A percentile compares a stretch with the other conserved stretches of the same genome.
Evolutionary conservation across 805 yeast genomes (phyloP).

Genomic region (Maudiozyma barnettii): DNA sequence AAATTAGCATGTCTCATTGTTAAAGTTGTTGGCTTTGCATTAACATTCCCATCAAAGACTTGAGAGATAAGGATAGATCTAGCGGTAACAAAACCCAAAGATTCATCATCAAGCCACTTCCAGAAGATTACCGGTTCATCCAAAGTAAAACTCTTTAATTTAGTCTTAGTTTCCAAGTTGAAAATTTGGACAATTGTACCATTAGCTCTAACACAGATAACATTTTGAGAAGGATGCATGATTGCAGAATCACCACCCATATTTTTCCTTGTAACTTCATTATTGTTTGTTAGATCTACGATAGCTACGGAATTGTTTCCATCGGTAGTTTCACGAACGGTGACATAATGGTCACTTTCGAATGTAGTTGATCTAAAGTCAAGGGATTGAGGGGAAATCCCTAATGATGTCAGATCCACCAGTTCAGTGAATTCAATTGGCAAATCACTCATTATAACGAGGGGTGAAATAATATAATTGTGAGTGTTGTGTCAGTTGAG

Average conservation of each 20-base stretch:
- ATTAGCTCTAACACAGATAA: slow-evolving; percentile 89
- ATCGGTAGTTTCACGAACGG: slow-evolving; percentile 53
- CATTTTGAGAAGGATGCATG: slow-evolving; percentile 84
- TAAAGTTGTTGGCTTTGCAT: slow-evolving; percentile 67
- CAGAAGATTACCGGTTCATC: slow-evolving; percentile 87
- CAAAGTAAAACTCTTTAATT: slow-evolving; percentile 79
- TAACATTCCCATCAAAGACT: slow-evolving; percentile 68
- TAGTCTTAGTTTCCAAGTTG: slow-evolving; percentile 76
- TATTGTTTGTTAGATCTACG: slow-evolving; percentile 70
- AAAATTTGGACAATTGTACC: slow-evolving; percentile 94
- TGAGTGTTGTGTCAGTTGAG: background rate
- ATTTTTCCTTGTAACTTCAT: slow-evolving; percentile 75
- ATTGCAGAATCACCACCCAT: slow-evolving; percentile 98
- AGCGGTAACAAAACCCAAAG: slow-evolving; percentile 78
- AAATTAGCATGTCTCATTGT: slow-evolving; percentile 78
- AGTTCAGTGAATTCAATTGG: slow-evolving; percentile 97
- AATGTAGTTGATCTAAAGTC: slow-evolving; percentile 91
- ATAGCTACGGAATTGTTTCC: slow-evolving; percentile 81
- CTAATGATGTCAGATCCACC: slow-evolving; percentile 76
- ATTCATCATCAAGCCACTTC: slow-evolving; percentile 77
- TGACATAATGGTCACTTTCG: slow-evolving; percentile 85
- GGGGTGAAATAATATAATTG: background rate
- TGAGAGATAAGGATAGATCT: slow-evolving; percentile 71
- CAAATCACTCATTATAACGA: slow-evolving; percentile 43
- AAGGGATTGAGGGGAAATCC: slow-evolving; percentile 74